Percentiles rank a stretch among this genome's conserved stretches.
phyloP scores from a whole-genome alignment of 345 rosid species.

The Brassica cretica region DNA sequence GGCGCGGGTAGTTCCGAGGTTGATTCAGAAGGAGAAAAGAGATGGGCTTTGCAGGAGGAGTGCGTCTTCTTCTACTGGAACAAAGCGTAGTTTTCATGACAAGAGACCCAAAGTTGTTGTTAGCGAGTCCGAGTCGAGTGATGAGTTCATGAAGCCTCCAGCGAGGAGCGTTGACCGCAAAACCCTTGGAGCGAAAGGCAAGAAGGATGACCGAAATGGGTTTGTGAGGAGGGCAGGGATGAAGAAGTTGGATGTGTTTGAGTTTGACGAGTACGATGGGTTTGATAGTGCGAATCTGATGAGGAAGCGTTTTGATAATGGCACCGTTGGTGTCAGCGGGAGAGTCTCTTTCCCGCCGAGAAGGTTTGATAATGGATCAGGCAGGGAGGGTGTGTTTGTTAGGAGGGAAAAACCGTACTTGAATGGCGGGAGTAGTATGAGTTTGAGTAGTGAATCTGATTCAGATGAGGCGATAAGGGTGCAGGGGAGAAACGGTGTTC shows the following conservation, averaged over 20 bases:
- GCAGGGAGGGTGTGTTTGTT: conserved; percentile 47
- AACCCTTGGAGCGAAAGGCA: conserved; percentile 51
- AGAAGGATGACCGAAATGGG: conserved; percentile 52
- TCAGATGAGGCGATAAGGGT: conserved; percentile 73
- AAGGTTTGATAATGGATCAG: conserved; percentile 54
- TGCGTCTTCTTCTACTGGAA: conserved; percentile 32
- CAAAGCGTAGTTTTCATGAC: conserved; percentile 46
- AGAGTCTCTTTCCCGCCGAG: conserved; percentile 41
- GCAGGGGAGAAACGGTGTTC: conserved; percentile 95
- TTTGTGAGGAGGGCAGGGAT: conserved; percentile 50
- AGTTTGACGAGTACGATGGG: conserved; percentile 82
- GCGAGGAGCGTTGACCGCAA: conserved; percentile 50
- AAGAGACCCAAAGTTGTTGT: conserved; percentile 63
- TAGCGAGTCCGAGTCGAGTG: conserved; percentile 85
- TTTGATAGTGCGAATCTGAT: conserved; percentile 47
- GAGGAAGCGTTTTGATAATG: conserved; percentile 50
- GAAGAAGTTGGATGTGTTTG: conserved; percentile 72
- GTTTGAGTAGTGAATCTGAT: conserved; percentile 41
- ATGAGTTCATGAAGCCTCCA: conserved; percentile 53
- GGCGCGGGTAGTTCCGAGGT: conserved; percentile 54
- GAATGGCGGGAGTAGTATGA: conserved; percentile 42
- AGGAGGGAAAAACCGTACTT: conserved; percentile 48
- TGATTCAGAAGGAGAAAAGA: conserved; percentile 63
- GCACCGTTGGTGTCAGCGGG: conserved; percentile 42
- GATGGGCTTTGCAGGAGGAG: conserved; percentile 42